Evolutionary conservation across 176 grass and related monocot genomes (phyloP).

Genomic region (Neostapfia colusana): DNA sequence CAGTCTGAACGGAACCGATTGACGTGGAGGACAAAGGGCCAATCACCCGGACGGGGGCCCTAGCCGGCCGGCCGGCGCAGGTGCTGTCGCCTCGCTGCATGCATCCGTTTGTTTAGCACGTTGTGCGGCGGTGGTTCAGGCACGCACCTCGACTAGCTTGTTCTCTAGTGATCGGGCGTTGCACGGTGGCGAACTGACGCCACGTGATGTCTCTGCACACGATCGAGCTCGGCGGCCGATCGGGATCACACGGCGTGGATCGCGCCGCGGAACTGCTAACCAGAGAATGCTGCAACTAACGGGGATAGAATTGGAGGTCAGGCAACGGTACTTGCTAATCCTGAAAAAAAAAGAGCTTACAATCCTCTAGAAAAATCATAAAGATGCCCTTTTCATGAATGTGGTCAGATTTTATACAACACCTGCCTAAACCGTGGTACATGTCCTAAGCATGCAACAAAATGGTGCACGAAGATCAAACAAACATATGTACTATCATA

Average conservation of each 20-base stretch:
- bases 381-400: too few species aligned
- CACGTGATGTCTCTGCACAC: background rate
- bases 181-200: background rate
- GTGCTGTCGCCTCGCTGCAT: background rate
- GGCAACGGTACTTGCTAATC: background rate
- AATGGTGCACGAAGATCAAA: too few species aligned
- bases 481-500: too few species aligned
- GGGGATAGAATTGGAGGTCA: background rate
- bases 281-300: background rate
- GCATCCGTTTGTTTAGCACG: background rate
- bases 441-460: too few species aligned
- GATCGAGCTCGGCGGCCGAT: background rate
- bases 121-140: background rate
- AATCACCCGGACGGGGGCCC: background rate
- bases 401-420: too few species aligned
- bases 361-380: too few species aligned
- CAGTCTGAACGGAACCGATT: conserved; percentile 17
- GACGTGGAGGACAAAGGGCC: background rate
- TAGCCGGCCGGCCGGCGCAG: background rate
- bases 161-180: background rate
- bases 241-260: background rate
- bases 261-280: background rate
- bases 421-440: too few species aligned
- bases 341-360: too few species aligned
- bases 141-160: background rate